phyloP scores from a whole-genome alignment of 805 yeast genomes.

The Nakazawaea wickerhamii region DNA sequence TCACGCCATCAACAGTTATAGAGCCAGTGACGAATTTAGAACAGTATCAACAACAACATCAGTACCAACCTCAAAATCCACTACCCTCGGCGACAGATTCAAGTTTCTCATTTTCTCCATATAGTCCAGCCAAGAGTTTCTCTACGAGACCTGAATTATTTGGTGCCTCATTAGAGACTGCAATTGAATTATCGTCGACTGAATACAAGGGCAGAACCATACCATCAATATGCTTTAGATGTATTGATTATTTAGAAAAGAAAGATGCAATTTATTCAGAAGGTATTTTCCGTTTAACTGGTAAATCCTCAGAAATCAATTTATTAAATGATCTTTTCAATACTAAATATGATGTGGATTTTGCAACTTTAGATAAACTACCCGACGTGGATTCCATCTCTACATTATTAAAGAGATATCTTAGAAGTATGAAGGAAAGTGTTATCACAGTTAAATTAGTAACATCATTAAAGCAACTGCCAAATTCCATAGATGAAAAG shows the following conservation, averaged over 20 bases:
- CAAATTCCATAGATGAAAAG: slow-evolving; percentile 15
- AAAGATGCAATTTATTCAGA: slow-evolving; percentile 78
- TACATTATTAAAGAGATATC: slow-evolving; percentile 75
- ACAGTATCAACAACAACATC: slow-evolving; percentile 6
- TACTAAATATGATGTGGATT: slow-evolving; percentile 59
- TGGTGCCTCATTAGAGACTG: slow-evolving; percentile 56
- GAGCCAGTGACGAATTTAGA: slow-evolving; percentile 12
- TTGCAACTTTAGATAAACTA: slow-evolving; percentile 37
- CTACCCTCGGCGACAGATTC: background rate
- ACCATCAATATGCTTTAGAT: slow-evolving; percentile 75
- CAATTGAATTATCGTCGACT: slow-evolving; percentile 46
- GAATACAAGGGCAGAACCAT: slow-evolving; percentile 39
- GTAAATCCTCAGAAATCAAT: slow-evolving; percentile 74
- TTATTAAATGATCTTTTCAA: slow-evolving; percentile 67
- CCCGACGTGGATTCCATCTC: slow-evolving; percentile 85
- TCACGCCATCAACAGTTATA: slow-evolving; percentile 4
- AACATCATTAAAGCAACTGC: slow-evolving; percentile 31
- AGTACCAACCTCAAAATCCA: slow-evolving; percentile 1
- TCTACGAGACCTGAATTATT: slow-evolving; percentile 34
- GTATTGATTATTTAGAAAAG: slow-evolving; percentile 59
- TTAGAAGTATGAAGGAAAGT: slow-evolving; percentile 69
- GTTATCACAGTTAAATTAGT: slow-evolving; percentile 54
- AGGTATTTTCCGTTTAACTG: slow-evolving; percentile 88
- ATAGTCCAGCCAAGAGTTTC: slow-evolving; percentile 1
- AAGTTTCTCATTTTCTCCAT: slow-evolving; percentile 3